Percentiles rank a stretch among this genome's conserved stretches.
Evolutionary conservation across 164 flowering plant species (phyloP).

Genomic region (Vitis riparia): DNA sequence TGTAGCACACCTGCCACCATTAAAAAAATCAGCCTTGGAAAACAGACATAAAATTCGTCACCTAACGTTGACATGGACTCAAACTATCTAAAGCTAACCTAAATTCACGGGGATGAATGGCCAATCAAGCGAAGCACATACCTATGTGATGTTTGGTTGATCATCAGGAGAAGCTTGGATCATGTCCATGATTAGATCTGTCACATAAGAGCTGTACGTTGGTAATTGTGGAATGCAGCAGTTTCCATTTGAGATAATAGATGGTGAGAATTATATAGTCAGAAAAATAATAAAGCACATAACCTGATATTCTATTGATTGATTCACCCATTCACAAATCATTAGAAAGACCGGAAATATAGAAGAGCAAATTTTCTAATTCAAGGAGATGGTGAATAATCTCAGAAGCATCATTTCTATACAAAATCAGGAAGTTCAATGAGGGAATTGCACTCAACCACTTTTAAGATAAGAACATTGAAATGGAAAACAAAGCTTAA

Average conservation of each 20-base stretch:
- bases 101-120: conserved; percentile 82
- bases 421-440: too few relatives aligned
- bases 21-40: conserved; percentile 28
- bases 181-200: conserved; percentile 84
- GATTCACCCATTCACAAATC: too few relatives aligned
- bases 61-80: conserved; percentile 36
- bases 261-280: too few relatives aligned
- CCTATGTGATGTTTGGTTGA: conserved; percentile 97
- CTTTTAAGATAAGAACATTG: too few relatives aligned
- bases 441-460: too few relatives aligned
- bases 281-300: too few relatives aligned
- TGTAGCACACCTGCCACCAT: conserved; percentile 28
- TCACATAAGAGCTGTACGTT: conserved; percentile 53
- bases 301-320: too few relatives aligned
- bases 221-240: conserved; percentile 92
- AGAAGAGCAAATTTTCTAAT: too few relatives aligned
- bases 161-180: conserved; percentile 86
- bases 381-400: too few relatives aligned
- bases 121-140: conserved; percentile 91
- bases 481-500: too few relatives aligned
- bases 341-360: too few relatives aligned
- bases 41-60: conserved; percentile 26
- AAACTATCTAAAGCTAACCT: conserved; percentile 88
- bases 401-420: too few relatives aligned
- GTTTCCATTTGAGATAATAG: conserved; percentile 73